phyloP scores from a whole-genome alignment of 2,329 filamentous ascomycete species.

The Botrytis fabae region DNA sequence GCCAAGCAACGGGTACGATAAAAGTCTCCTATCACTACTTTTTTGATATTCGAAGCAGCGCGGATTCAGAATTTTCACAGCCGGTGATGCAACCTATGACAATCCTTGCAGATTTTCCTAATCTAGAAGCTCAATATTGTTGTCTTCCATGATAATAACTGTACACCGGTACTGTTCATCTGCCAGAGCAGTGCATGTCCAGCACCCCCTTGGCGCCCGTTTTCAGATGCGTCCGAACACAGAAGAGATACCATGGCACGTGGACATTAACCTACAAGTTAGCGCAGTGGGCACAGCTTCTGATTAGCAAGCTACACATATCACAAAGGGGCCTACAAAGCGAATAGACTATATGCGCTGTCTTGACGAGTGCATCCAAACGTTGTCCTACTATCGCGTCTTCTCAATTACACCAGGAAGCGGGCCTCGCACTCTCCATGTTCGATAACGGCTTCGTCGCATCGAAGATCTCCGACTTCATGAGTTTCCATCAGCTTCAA shows the following conservation, averaged over 20 bases:
- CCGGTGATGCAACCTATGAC: background rate
- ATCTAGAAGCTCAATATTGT: constrained; percentile 4
- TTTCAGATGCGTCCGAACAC: constrained; percentile 11
- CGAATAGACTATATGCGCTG: background rate
- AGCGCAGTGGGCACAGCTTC: background rate
- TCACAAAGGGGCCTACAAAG: background rate
- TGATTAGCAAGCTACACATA: background rate
- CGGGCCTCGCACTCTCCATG: background rate
- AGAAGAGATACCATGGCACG: constrained; percentile 13
- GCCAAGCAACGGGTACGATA: background rate
- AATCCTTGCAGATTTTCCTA: background rate
- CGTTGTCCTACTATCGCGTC: constrained; percentile 2
- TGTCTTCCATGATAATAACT: background rate
- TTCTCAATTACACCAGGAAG: constrained; percentile 1
- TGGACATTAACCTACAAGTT: constrained; percentile 3
- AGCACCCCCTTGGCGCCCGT: background rate
- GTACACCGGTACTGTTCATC: background rate
- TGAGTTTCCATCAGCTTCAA: background rate
- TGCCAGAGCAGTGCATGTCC: background rate
- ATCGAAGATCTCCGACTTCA: background rate
- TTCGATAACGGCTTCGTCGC: background rate
- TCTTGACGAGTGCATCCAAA: background rate
- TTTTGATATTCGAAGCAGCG: background rate
- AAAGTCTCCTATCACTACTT: background rate
- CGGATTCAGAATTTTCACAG: background rate